Evolutionary conservation across 495 filamentous ascomycete genomes (phyloP), one percentile per base, ranked within the genome.

Genomic region (Annulohypoxylon stygium): DNA sequence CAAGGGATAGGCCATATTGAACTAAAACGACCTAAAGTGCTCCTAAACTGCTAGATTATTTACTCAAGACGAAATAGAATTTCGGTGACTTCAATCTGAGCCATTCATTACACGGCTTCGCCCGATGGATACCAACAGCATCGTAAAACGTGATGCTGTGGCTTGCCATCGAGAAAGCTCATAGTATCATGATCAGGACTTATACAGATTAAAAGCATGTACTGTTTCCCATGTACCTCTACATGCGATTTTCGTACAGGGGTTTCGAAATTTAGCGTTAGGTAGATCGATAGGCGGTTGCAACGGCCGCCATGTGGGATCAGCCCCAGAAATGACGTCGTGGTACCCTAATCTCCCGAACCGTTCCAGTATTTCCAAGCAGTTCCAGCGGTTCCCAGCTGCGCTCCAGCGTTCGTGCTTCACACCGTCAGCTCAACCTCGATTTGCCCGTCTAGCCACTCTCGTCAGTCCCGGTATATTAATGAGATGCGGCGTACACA

Each of bases 321-420:
- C 54, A 50, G 33, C 62, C 36, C 62, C 37, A 54, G 71, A 59
- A 59, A 74, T 74, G 71, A 74, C 71, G 71, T 74, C 62, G 71
- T 74, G 51, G 67, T 3, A 66, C 41, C 48, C 54, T 60, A 74
- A 70, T 55, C 50, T 43, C 53, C 71, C 62, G 67, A 70, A 4
- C 11, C 53, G 48, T 33, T 54, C 23, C 50, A 30, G 50, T 26
- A 26, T 2, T 9, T 54, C 23, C 30, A 20, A 11, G 48, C 11
- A 60, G 48, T 33, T 54, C 23, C 50, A 30, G 50, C 50, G 25
- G 10, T 9, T 54, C 23, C 23, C 48, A 11, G 48, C 48, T 50
- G 18, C 16, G 12, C 14, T 47, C 43, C 48, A 23, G 18, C 16
- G 12, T 14, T 47, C 43, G 43, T 41, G 60, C 71, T 74, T 69